Evolutionary conservation across 305 asterid genomes (phyloP).

Genomic region (Solanum aculeatissimum): DNA sequence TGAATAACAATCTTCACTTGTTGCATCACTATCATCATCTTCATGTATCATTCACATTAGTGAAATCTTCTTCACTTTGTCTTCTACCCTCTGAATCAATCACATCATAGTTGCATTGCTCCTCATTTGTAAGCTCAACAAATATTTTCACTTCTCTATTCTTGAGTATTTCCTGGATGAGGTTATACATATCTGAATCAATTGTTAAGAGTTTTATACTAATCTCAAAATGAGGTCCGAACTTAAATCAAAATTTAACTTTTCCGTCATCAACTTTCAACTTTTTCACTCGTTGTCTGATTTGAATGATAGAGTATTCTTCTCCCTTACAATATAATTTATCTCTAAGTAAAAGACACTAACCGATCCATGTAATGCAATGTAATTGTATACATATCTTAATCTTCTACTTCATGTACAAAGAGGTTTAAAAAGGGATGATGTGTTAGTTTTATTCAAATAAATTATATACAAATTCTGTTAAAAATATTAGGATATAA

Average conservation of each 20-base stretch:
- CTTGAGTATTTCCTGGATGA: neutral
- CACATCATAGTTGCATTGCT: neutral
- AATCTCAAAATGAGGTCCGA: neutral
- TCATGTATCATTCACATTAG: too few relatives aligned
- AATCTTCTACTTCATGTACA: too few relatives aligned
- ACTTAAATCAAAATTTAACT: neutral
- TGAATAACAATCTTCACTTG: too few relatives aligned
- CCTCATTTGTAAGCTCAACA: neutral
- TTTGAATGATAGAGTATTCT: too few relatives aligned
- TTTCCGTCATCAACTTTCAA: neutral
- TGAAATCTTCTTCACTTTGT: neutral
- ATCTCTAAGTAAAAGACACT: too few relatives aligned
- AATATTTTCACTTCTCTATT: neutral
- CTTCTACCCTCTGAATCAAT: neutral
- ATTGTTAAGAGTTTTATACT: too few relatives aligned
- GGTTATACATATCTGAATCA: too few relatives aligned
- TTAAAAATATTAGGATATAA: neutral
- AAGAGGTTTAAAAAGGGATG: neutral
- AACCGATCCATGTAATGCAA: too few relatives aligned
- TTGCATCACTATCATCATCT: too few relatives aligned
- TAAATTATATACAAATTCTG: too few relatives aligned
- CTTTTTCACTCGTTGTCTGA: too few relatives aligned
- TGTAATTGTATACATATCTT: neutral
- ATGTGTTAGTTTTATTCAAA: neutral
- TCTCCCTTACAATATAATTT: too few relatives aligned